phyloP scores from a whole-genome alignment of 805 yeast species.

The Kluyveromyces dobzhanskii region DNA sequence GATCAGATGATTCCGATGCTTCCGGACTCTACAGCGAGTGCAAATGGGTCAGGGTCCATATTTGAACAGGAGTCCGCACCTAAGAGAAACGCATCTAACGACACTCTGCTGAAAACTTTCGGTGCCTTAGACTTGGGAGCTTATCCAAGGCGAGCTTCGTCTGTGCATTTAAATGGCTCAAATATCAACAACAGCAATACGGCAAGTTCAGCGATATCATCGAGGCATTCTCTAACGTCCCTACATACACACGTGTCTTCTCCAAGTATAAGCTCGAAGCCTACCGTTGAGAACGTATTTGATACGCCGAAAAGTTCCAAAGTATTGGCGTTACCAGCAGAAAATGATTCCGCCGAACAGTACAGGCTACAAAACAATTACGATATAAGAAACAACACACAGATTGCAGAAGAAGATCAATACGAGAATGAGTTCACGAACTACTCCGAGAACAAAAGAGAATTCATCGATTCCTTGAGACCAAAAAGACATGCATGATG shows the following conservation, averaged over 20 bases:
- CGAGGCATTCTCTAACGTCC: slow-evolving; percentile 12
- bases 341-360: slow-evolving; percentile 10
- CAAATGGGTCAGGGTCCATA: slow-evolving; percentile 5
- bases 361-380: slow-evolving; percentile 30
- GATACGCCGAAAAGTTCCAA: slow-evolving; percentile 17
- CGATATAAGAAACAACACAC: slow-evolving; percentile 22
- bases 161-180: slow-evolving; percentile 4
- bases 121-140: slow-evolving; percentile 23
- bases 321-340: slow-evolving; percentile 4
- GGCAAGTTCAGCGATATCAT: slow-evolving; percentile 5
- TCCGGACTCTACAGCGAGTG: slow-evolving; percentile 7
- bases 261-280: slow-evolving; percentile 19
- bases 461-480: slow-evolving; percentile 34
- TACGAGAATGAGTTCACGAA: slow-evolving; percentile 40
- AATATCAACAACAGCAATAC: slow-evolving; percentile 1
- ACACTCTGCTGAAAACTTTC: slow-evolving; percentile 16
- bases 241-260: slow-evolving; percentile 21
- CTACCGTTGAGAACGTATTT: slow-evolving; percentile 17
- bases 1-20: slow-evolving; percentile 22
- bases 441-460: slow-evolving; percentile 35
- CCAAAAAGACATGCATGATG: slow-evolving; percentile 22
- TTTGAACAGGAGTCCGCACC: slow-evolving; percentile 2
- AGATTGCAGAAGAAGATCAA: slow-evolving; percentile 37
- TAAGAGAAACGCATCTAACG: slow-evolving; percentile 8
- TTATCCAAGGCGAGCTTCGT: slow-evolving; percentile 20